phyloP scores from a whole-genome alignment of 2,329 filamentous ascomycete genomes.

The Coniosporium tulheliwenetii region DNA sequence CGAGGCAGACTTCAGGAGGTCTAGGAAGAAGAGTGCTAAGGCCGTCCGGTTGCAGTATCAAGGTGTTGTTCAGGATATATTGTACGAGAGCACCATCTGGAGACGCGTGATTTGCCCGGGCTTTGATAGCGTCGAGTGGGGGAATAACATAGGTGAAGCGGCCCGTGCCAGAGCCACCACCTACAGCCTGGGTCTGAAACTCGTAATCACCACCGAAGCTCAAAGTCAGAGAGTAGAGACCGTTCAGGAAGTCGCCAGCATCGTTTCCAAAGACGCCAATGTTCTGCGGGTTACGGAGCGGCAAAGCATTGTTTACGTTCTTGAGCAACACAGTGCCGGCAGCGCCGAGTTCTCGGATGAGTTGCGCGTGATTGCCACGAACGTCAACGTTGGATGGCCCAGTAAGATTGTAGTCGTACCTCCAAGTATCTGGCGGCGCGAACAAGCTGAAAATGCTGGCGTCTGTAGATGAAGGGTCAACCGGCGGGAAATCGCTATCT shows the following conservation, averaged over 20 bases:
- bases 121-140: conserved; percentile 26
- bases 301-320: conserved; percentile 33
- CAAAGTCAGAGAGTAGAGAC: conserved; percentile 21
- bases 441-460: conserved; percentile 6
- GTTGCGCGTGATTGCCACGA: conserved; percentile 15
- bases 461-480: conserved; percentile 16
- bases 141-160: conserved; percentile 21
- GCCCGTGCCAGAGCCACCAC: conserved; percentile 26
- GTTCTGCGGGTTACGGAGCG: conserved; percentile 33
- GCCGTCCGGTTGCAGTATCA: conserved; percentile 4
- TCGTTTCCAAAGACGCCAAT: conserved; percentile 35
- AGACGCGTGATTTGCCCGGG: conserved; percentile 6
- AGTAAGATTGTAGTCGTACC: neutral
- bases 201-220: conserved; percentile 14
- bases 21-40: conserved; percentile 12
- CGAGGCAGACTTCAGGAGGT: conserved; percentile 34
- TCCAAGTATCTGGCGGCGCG: neutral
- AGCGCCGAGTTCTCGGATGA: conserved; percentile 24
- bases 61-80: conserved; percentile 26
- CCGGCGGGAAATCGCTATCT: conserved; percentile 21
- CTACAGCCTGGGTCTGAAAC: conserved; percentile 26
- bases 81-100: conserved; percentile 26
- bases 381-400: conserved; percentile 19
- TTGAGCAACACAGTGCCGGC: conserved; percentile 29
- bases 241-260: conserved; percentile 31